Base-by-base conservation (phyloP, 371 early-diverging fungal species). In the Mortierella sp. region DNA sequence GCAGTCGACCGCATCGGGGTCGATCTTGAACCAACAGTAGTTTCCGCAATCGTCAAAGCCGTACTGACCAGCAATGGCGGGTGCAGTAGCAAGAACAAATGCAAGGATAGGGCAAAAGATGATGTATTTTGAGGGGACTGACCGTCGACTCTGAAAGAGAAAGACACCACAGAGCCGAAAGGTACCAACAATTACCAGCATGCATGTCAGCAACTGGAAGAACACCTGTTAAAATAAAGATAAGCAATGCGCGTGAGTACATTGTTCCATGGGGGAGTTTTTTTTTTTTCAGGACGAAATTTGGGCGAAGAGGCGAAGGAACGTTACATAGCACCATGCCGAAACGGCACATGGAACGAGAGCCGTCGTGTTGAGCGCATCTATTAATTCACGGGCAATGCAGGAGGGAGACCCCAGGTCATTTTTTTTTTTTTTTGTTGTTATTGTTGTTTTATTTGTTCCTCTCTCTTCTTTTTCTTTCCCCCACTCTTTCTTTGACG, bases 311-410 rank as follows among this genome's bases (percentile, higher is more conserved):
- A 9, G 37, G 37, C 37, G 21, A 14, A 9, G 21, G 19, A 43
- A 25, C 16, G 73, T 66, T 73, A 79, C 79, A 66, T 79, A 79
- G 61, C 73, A 79, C 79, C 79, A 79, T 23, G 73, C 79, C 2
- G 73, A 72, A 21, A 79, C 7, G 5, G 51, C 65, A 43, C 79
- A 79, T 16, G 30, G 46, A 1, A 50, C 28, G 30, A 12, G n/a
- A 18, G 64, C 14, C 1, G 51, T 37, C 25, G 37, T 37, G 9
- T 37, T 37, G 37, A 37, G 37, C 37, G 70, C 60, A 2, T 43
- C 4, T 1, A 70, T 60, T 26, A 61, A 37, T 18, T 79, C 79
- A 70, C 62, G 37, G 15, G 55, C 29, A 18, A 46, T 14, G 50
- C 9, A 16, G 58, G 23, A 37, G 37, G 37, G 37, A 37, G 37